These are phyloP conservation scores for Umbelopsis sp. DNA, from an alignment of 371 early-diverging fungal species.

Conservation along the genomic window DNA sequence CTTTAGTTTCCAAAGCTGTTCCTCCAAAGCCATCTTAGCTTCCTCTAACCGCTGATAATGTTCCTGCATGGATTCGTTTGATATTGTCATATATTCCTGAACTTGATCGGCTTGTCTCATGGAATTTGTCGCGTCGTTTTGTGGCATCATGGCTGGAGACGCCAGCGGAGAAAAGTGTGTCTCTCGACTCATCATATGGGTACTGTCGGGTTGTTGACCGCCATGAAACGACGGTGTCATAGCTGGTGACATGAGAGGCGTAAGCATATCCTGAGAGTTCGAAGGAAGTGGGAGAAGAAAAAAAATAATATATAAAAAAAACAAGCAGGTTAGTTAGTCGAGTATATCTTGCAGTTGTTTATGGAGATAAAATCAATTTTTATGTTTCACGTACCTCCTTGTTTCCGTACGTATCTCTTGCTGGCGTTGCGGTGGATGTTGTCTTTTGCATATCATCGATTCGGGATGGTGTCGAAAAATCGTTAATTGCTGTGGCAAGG, in stretches of 20 bases:
- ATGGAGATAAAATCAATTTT: no score
- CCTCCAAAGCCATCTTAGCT: neutral
- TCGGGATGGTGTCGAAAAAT: neutral
- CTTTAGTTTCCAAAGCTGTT: constrained; percentile 1
- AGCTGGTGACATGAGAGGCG: constrained; percentile 68
- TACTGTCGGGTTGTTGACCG: constrained; percentile 36
- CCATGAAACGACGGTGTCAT: constrained; percentile 59
- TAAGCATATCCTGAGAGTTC: constrained; percentile 42
- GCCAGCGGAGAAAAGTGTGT: constrained; percentile 63
- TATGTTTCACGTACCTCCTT: constrained; percentile 10
- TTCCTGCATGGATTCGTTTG: neutral
- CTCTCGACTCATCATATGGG: constrained; percentile 38
- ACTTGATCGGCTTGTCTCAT: constrained; percentile 20
- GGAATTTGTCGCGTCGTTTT: constrained; percentile 28
- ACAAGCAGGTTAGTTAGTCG: neutral
- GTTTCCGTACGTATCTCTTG: neutral
- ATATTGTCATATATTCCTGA: constrained; percentile 14
- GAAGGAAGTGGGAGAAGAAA: neutral
- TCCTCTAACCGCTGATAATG: constrained; percentile 10
- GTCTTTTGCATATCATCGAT: constrained; percentile 5
- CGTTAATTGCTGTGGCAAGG: neutral
- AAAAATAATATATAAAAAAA: neutral
- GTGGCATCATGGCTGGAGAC: constrained; percentile 59
- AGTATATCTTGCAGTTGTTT: neutral
- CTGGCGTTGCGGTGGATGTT: neutral